Evolutionary conservation across 345 rosid species (phyloP).

Genomic region (Lumnitzera racemosa): DNA sequence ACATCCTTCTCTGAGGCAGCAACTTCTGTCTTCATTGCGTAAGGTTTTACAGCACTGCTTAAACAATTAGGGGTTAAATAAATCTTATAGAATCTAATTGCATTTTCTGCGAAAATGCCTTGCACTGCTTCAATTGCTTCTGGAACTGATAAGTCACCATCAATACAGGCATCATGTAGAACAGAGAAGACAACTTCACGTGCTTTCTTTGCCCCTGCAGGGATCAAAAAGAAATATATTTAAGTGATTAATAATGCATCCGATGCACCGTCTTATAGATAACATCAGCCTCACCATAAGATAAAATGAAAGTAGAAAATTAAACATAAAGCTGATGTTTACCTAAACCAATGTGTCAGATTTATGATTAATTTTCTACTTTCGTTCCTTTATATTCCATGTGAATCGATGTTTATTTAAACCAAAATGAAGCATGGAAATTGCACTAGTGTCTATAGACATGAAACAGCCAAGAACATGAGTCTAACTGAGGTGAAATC

Average conservation of each 20-base stretch:
- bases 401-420: too few relatives aligned
- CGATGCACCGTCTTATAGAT: not conserved
- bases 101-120: conserved; percentile 64
- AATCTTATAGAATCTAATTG: conserved; percentile 67
- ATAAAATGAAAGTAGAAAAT: not conserved
- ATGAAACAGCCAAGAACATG: too few relatives aligned
- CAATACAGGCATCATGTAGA: conserved; percentile 55
- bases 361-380: too few relatives aligned
- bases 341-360: too few relatives aligned
- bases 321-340: too few relatives aligned
- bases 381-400: too few relatives aligned
- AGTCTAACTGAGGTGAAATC: not conserved
- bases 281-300: not conserved
- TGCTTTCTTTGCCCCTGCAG: conserved; percentile 74
- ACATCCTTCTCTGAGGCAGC: conserved; percentile 20
- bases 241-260: conserved; percentile 6
- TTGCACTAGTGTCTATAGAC: too few relatives aligned
- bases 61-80: conserved; percentile 13
- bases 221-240: conserved; percentile 7
- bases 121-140: conserved; percentile 85
- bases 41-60: conserved; percentile 16
- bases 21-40: conserved; percentile 15
- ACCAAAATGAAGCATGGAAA: too few relatives aligned
- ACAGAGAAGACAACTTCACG: conserved; percentile 68
- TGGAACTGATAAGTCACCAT: conserved; percentile 59